Percentiles rank a stretch among this genome's conserved stretches.
phyloP scores from a whole-genome alignment of 129 eudicot genomes.

The Flaveria ramosissima region DNA sequence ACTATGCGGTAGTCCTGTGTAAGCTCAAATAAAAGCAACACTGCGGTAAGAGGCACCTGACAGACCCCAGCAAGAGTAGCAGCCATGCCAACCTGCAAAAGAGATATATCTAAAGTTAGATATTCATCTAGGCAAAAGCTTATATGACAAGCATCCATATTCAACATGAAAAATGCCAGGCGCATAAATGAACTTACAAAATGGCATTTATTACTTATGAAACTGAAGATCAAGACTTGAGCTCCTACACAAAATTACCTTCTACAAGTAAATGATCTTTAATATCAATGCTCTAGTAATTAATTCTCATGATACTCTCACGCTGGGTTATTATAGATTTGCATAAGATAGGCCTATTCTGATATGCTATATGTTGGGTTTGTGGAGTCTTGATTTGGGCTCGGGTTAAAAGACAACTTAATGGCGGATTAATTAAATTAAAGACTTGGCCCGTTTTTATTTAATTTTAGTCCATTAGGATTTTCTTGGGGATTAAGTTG shows the following conservation, averaged over 20 bases:
- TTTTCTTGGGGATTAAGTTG: too few relatives aligned
- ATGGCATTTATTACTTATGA: neutral
- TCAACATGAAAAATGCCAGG: neutral
- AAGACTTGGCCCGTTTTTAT: too few relatives aligned
- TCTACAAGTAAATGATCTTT: neutral
- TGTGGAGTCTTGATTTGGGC: too few relatives aligned
- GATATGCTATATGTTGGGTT: too few relatives aligned
- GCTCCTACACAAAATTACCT: neutral
- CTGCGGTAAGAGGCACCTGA: conserved; percentile 89
- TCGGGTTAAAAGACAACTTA: too few relatives aligned
- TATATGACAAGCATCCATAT: neutral
- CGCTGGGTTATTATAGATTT: neutral
- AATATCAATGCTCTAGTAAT: neutral
- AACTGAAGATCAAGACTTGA: conserved; percentile 10
- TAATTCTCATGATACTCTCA: neutral
- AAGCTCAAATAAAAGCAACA: conserved; percentile 85
- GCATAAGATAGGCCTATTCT: neutral
- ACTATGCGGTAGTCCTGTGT: conserved; percentile 95
- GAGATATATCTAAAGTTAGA: neutral
- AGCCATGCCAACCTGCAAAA: conserved; percentile 94
- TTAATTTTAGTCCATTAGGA: too few relatives aligned
- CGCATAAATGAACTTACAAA: neutral
- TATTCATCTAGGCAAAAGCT: neutral
- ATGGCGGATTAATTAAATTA: too few relatives aligned
- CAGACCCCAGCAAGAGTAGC: conserved; percentile 99